Conservation (phyloP, 345 rosid species). For the Acer yangbiense region DNA sequence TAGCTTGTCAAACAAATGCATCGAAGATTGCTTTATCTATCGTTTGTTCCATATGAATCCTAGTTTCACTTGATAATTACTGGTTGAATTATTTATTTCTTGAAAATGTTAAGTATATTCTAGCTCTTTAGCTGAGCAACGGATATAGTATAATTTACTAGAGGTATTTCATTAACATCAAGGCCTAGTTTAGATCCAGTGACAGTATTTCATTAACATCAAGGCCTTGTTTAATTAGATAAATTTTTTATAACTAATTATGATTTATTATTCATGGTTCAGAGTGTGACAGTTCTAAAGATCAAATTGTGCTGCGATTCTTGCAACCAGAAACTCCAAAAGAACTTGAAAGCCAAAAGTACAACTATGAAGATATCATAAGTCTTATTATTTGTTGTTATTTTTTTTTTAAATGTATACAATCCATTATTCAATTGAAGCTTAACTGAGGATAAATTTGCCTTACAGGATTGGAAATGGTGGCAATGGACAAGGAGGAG, state of each 20-base stretch:
- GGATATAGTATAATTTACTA: no score
- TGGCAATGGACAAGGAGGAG: neutral
- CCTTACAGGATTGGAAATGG: constrained; percentile 14
- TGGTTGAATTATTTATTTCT: neutral
- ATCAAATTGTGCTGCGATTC: constrained; percentile 12
- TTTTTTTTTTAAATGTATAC: neutral
- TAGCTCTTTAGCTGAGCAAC: neutral
- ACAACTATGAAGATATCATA: neutral
- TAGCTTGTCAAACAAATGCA: neutral
- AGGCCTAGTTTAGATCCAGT: no score
- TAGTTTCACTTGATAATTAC: neutral
- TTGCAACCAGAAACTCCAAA: constrained; percentile 9
- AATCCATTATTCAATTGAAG: neutral
- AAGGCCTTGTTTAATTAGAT: no score
- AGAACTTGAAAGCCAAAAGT: neutral
- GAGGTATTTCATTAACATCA: no score
- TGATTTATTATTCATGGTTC: neutral
- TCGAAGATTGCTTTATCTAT: no score
- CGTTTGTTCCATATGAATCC: neutral
- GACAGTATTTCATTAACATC: no score
- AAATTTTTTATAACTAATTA: neutral
- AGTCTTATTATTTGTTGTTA: neutral
- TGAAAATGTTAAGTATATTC: neutral
- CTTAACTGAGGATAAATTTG: neutral
- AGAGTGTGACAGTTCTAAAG: neutral